Evolutionary conservation across 352 stramenopile species (phyloP).

Genomic region (Phytophthora pini): DNA sequence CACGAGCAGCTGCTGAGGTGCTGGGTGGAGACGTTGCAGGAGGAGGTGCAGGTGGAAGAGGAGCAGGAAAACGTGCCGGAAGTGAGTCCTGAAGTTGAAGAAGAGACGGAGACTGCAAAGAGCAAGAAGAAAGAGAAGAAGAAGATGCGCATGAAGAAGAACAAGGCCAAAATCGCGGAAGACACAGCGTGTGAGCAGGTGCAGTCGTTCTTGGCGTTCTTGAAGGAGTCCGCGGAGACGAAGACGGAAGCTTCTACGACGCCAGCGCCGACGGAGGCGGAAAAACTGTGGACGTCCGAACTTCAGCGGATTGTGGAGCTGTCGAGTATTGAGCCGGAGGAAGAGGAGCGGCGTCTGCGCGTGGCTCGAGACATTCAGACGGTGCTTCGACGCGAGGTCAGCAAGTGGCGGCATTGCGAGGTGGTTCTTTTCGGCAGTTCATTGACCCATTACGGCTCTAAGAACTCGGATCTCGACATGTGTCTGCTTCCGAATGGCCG

Average conservation of each 20-base stretch:
- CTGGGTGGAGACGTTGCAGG: conserved; percentile 52
- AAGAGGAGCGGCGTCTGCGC: conserved; percentile 48
- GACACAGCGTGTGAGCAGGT: conserved; percentile 50
- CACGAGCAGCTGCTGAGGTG: conserved; percentile 45
- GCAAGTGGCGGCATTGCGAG: conserved; percentile 58
- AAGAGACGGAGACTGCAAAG: conserved; percentile 11
- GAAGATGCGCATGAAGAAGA: conserved; percentile 34
- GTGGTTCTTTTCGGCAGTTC: conserved; percentile 82
- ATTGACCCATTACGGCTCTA: conserved; percentile 75
- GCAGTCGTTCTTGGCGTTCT: conserved; percentile 58
- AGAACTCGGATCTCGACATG: conserved; percentile 79
- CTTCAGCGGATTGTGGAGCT: conserved; percentile 50
- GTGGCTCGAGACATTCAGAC: conserved; percentile 57
- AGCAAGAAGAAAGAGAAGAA: conserved; percentile 40
- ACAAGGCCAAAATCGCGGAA: conserved; percentile 30
- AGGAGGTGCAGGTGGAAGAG: conserved; percentile 18
- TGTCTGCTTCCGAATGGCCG: conserved; percentile 53
- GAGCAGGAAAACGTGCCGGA: conserved; percentile 25
- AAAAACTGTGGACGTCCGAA: conserved; percentile 37
- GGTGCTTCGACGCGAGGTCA: conserved; percentile 45
- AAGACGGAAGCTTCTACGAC: conserved; percentile 8
- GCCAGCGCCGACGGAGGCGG: conserved; percentile 6
- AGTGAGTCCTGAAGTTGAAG: conserved; percentile 7
- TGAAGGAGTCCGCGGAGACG: conserved; percentile 36
- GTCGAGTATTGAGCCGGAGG: conserved; percentile 49